Evolutionary conservation across 352 stramenopile genomes (phyloP), one percentile per base, ranked within the genome.

Genomic region (Globisporangium barbulae): DNA sequence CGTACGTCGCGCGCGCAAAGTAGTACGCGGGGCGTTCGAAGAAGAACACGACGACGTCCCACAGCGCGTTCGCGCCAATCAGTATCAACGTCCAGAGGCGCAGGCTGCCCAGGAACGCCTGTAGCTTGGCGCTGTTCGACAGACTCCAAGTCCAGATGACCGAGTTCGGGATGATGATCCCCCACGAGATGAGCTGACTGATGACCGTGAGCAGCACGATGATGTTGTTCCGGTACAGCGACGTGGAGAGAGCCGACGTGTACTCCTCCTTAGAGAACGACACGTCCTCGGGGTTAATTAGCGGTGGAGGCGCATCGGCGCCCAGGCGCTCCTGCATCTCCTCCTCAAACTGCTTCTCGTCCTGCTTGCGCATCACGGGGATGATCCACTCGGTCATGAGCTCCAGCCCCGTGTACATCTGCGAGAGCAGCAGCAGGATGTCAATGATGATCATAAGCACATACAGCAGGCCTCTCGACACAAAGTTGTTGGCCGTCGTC

Each of bases 131-230:
- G 13, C 53, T 59, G 3, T 37, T 42, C 0, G 76, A 85, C 50
- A 63, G 52, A 19, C 69, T 74, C 59, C 77, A 80, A 7, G 69
- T 73, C 64, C 75, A 85, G 30, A 85, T 74, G 30, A 79, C 68
- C 30, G 78, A 71, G 64, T 77, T 84, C 5, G 76, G 76, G 9
- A 87, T 67, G 13, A 85, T 61, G 56, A 90, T 61, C 10, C 85
- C 37, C 80, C 80, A 89, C 41, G 76, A 86, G 39, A 89, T 57
- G 35, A 77, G 42, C 19, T 72, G 70, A 0, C 62, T 71, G 5
- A 70, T 12, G 47, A 72, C 3, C 2, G 59, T 76, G 31, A 82
- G 57, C 5, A 76, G 41, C 19, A 75, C 64, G 0, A 81, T 63
- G 10, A 71, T 61, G 0, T 61, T 53, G 55, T 69, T 84, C 45